A percentile compares a stretch with the other conserved stretches of the same genome.
Conservation (phyloP, 78 protist genomes). For the Ministeria vibrans region DNA sequence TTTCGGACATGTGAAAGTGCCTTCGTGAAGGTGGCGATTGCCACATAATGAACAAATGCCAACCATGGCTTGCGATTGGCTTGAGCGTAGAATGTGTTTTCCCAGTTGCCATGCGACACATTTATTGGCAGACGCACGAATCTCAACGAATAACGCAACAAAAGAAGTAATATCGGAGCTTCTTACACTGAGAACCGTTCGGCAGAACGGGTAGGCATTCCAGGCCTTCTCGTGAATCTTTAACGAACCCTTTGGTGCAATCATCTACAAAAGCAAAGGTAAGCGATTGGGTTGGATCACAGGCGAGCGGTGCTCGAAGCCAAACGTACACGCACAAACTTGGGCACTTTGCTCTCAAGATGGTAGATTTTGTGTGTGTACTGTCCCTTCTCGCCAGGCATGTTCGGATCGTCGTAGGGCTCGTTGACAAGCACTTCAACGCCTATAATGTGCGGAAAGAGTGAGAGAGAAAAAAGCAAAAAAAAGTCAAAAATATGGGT, state of each 20-base stretch:
- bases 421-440: constrained; percentile 68
- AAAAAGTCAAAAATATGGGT: too few species aligned
- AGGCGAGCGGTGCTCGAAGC: too few species aligned
- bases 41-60: too few species aligned
- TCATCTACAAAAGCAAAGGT: constrained; percentile 34
- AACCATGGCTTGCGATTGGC: too few species aligned
- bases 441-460: too few species aligned
- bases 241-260: constrained; percentile 61
- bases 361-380: constrained; percentile 73
- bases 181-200: constrained; percentile 41
- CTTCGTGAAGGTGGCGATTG: too few species aligned
- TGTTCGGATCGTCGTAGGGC: constrained; percentile 50
- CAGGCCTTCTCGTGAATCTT: constrained; percentile 78
- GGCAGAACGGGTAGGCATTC: constrained; percentile 82
- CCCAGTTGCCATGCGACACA: too few species aligned
- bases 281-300: too few species aligned
- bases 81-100: too few species aligned
- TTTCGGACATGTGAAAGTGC: too few species aligned
- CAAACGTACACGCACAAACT: background rate
- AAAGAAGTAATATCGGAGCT: background rate
- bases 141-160: background rate
- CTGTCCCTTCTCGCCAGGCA: constrained; percentile 55
- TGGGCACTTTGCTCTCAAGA: constrained; percentile 27
- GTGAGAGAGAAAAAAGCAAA: too few species aligned
- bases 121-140: too few species aligned